Evolutionary conservation across 495 filamentous ascomycete genomes (phyloP).

Genomic region (Hypomontagnella submonticulosa): DNA sequence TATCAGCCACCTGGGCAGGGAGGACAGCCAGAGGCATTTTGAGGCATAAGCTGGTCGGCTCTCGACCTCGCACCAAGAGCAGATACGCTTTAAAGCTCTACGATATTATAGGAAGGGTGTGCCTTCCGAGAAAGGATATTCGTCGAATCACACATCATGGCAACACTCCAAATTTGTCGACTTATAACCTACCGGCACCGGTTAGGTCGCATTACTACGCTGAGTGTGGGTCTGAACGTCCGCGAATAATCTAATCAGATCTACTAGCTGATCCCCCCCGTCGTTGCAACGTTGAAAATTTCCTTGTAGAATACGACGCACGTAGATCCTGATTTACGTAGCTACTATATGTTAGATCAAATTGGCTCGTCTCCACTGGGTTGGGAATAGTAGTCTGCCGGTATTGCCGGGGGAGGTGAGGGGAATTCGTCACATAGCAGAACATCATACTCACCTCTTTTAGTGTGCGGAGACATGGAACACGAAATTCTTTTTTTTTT

Average conservation of each 20-base stretch:
- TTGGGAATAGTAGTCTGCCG: slow-evolving; percentile 8
- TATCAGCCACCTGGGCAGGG: slow-evolving; percentile 56
- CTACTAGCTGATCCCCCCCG: neutral
- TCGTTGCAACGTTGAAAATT: slow-evolving; percentile 14
- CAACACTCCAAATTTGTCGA: slow-evolving; percentile 9
- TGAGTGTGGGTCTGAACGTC: slow-evolving; percentile 16
- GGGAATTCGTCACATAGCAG: neutral
- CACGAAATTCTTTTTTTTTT: slow-evolving; percentile 6
- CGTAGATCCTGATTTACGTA: slow-evolving; percentile 10
- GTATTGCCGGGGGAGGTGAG: neutral
- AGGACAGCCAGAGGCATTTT: slow-evolving; percentile 52
- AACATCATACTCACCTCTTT: neutral
- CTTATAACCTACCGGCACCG: slow-evolving; percentile 16
- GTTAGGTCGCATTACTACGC: slow-evolving; percentile 29
- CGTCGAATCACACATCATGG: slow-evolving; percentile 5
- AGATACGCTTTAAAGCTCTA: neutral
- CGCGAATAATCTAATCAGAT: slow-evolving; percentile 27
- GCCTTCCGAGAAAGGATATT: neutral
- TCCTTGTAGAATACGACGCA: slow-evolving; percentile 1
- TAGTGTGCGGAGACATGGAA: neutral
- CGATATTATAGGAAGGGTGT: slow-evolving; percentile 6
- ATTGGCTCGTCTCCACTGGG: neutral
- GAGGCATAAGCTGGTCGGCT: neutral
- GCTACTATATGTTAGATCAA: neutral
- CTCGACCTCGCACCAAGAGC: neutral